Evolutionary conservation across 495 filamentous ascomycete species (phyloP), one percentile per base, ranked within the genome.

Genomic region (Hypomontagnella monticulosa): DNA sequence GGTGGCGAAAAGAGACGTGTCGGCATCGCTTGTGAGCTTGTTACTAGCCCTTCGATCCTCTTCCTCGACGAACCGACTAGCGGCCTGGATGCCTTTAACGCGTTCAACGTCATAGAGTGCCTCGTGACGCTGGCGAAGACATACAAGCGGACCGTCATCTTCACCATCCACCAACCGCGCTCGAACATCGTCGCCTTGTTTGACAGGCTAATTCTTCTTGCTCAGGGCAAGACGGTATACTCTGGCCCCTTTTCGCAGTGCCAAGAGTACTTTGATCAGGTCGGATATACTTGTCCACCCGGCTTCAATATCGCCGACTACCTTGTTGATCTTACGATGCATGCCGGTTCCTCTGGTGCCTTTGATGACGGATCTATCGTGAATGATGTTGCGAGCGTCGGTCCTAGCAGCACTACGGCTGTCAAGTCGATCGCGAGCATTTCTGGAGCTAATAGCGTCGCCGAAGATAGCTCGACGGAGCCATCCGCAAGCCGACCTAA

Each of bases 101-200:
- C 94, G 0, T 98, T 93, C 81, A 98, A 98, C 54, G 94, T 97
- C 5, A 88, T 99, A 20, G 95, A 99, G 74, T 97, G 94, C 68
- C 82, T 99, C 36, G 95, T 99, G 38, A 97, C 91, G 4, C 77
- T 99, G 43, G 95, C 95, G 14, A 97, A 95, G 81, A 94, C 88
- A 27, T 98, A 97, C 80, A 93, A 96, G 73, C 85, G 95, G 44
- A 99, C 95, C 0, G 91, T 99, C 59, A 90, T 99, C 56, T 97
- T 99, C 80, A 99, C 95, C 4, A 99, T 99, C 63, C 95, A 99
- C 76, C 95, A 99, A 66, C 95, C 95, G n/a, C 85, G 96, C 58
- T 98, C 95, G n/a, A 99, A 99, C 70, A 99, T 99, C 67, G 95
- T 98, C 27, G 95, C 95, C n/a, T 83, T 99, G 30, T 99, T 99